phyloP scores from a whole-genome alignment of 2,329 filamentous ascomycete species.

The Sporothrix pseudoabietina region DNA sequence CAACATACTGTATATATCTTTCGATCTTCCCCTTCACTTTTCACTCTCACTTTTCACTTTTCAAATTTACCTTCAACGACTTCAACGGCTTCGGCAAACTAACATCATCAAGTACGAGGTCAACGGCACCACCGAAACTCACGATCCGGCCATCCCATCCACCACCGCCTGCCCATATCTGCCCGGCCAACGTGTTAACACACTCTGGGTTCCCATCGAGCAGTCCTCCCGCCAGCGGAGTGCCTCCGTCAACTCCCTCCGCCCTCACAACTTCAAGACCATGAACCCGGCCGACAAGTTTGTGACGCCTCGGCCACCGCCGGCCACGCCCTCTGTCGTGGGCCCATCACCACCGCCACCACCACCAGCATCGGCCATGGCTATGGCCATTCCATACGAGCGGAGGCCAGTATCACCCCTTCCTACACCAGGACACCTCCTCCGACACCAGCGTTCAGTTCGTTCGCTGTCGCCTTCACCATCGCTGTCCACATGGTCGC shows the following conservation, averaged over 20 bases:
- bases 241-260: constrained; percentile 64
- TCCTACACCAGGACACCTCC: constrained; percentile 31
- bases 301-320: constrained; percentile 64
- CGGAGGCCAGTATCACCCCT: constrained; percentile 6
- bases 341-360: not conserved
- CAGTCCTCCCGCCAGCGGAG: constrained; percentile 61
- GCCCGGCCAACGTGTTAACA: constrained; percentile 85
- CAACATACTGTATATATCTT: not conserved
- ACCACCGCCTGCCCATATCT: constrained; percentile 83
- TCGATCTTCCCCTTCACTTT: not conserved
- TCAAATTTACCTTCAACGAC: not conserved
- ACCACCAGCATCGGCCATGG: constrained; percentile 7
- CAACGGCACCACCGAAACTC: constrained; percentile 73
- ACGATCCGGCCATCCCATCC: constrained; percentile 70
- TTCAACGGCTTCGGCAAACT: not conserved
- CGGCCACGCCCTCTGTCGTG: constrained; percentile 44
- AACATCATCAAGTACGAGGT: constrained; percentile 70
- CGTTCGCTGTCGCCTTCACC: constrained; percentile 54
- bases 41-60: not conserved
- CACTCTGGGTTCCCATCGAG: constrained; percentile 77
- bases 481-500: constrained; percentile 39
- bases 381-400: constrained; percentile 14
- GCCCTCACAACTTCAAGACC: constrained; percentile 64
- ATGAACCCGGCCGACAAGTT: constrained; percentile 80
- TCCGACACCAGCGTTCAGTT: constrained; percentile 44